Base-by-base conservation (phyloP, 1,284 basidiomycete species). In the Apiotrichum akiyoshidainum region DNA sequence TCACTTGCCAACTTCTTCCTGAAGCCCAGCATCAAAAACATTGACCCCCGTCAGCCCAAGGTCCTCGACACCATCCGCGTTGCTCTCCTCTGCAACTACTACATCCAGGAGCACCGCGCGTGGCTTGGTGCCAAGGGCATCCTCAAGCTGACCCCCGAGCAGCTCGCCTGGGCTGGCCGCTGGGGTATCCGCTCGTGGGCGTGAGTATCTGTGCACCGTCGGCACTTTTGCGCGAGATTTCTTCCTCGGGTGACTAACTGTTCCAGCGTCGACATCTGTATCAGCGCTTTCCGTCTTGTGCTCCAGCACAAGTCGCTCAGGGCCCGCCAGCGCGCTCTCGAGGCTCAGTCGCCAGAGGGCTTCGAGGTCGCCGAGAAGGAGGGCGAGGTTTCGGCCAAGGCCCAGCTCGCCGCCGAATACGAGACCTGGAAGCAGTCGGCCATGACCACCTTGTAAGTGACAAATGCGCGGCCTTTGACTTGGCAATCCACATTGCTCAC, bases 41-140 rank as follows among this genome's bases (percentile, higher is more conserved):
- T 63, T 22, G 59, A 63, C 56, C 37, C 54, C 11, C 34, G 45
- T 37, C 64, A 61, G 61, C 54, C 60, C 22, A 71, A 71, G 56
- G 58, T 69, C 12, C 52, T 75, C 34, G 59, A 67, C n/a, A 74
- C 71, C 5, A 57, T 75, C 26, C 75, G 77, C 59, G 59, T 68
- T 14, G 19, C 75, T 11, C 63, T 72, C 10, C 68, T 78, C 19
- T 54, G 69, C 19, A 46, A 49, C 22, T 78, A 75, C 64, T 78
- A 77, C 60, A 67, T 76, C 3, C 60, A 72, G 26, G 77, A 78
- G 61, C 74, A 78, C 62, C 31, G 72, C 26, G 62, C 68, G 6
- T 76, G 70, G 69, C 66, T 78, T 14, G 66, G 63, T 8, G 60
- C 60, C 45, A 77, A 77, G 60, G 72, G 72, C 16, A 64, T 77